Base-by-base conservation (phyloP, 108 stramenopile species). In the Parmales sp. region DNA sequence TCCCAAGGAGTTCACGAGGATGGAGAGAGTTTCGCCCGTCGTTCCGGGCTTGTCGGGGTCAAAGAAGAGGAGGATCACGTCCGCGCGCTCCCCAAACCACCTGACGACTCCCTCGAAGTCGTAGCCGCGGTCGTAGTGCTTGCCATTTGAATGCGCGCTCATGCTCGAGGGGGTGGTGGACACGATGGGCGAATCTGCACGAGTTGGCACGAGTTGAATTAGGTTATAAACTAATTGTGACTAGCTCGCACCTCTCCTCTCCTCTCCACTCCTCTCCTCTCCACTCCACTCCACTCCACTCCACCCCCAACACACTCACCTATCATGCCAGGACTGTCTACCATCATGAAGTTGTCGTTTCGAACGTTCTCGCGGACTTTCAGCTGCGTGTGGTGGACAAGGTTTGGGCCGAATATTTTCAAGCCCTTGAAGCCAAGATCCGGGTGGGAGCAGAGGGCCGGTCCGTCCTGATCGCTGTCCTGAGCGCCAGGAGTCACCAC, bases 281-380 rank as follows among this genome's bases (percentile, higher is more conserved):
- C 37, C 34, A 49, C 66, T 0, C 60, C 67, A 48, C 69, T 45
- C 0, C 69, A 64, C 79, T 82, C 76, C 4, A 81, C 81, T 3
- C 72, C 71, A 16, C 69, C 70, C 51, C 66, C 81, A 23, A 68
- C 82, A 7, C 87, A 88, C 29, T 81, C 69, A 66, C 88, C 95
- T 76, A 99, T 99, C 98, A 99, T 99, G n/a, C 98, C 98, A 1
- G 96, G 96, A 29, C 83, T 84, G 81, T 96, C 96, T 26, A 95
- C 78, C 74, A 95, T 76, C 86, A 94, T 92, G 68, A 97, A 92
- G 45, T 81, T 66, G 25, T 74, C 49, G 16, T 76, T 79, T 36
- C 51, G 29, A 16, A 88, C 79, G 25, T 80, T 83, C 23, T 65
- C 54, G 2, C 94, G 74, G 3, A 95, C 79, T 73, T 98, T 99